phyloP scores from a whole-genome alignment of 1,284 basidiomycete genomes.

The Trametes polyzona region DNA sequence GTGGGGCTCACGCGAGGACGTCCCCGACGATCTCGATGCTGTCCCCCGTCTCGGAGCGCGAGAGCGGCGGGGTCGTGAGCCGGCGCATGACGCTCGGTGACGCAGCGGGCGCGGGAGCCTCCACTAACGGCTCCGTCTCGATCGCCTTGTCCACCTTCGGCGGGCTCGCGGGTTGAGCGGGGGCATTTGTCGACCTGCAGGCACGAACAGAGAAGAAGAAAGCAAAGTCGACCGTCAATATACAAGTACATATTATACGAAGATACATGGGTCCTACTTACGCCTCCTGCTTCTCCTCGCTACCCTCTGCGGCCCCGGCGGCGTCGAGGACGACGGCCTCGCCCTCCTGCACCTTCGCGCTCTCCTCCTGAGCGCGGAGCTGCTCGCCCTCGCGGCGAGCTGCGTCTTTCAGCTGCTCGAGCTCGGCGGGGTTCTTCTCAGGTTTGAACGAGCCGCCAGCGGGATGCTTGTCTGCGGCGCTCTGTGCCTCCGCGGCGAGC shows the following conservation, averaged over 20 bases:
- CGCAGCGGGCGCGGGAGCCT: not conserved
- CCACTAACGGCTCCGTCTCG: conserved; percentile 9
- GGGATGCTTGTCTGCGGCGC: conserved; percentile 36
- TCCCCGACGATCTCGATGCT: conserved; percentile 28
- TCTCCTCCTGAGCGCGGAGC: conserved; percentile 17
- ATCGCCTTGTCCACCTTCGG: conserved; percentile 7
- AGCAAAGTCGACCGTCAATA: too few relatives aligned
- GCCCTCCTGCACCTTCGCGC: conserved; percentile 1
- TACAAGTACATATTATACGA: not conserved
- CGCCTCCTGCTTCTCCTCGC: not conserved
- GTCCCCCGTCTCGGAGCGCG: conserved; percentile 25
- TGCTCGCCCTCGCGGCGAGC: conserved; percentile 19
- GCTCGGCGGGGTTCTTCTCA: conserved; percentile 13
- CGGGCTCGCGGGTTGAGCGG: too few relatives aligned
- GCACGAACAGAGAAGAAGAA: too few relatives aligned
- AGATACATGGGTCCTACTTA: not conserved
- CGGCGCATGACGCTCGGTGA: conserved; percentile 8
- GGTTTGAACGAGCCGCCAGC: conserved; percentile 22
- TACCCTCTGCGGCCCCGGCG: not conserved
- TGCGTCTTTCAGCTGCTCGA: conserved; percentile 19
- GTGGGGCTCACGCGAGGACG: conserved; percentile 16
- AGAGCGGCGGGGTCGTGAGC: conserved; percentile 15
- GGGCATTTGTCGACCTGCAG: too few relatives aligned
- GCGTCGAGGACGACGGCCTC: too few relatives aligned
- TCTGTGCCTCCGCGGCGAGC: conserved; percentile 36